These are phyloP conservation scores for Camelina hispida DNA, from an alignment of 345 rosid species.

Conservation along the genomic window DNA sequence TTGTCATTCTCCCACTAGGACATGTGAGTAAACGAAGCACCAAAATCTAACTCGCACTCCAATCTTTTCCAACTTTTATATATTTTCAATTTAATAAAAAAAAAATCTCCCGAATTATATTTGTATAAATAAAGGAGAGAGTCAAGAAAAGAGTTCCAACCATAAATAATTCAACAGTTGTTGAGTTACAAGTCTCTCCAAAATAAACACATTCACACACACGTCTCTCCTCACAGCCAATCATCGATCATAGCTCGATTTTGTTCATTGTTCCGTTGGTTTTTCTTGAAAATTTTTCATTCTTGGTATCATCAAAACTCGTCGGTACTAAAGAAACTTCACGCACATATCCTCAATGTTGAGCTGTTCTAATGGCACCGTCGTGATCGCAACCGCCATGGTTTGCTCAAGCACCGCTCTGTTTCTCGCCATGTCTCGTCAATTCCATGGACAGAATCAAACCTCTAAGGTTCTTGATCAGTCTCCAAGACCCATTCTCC, in stretches of 20 bases:
- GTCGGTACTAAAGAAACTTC: conserved; percentile 9
- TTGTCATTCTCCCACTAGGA: conserved; percentile 21
- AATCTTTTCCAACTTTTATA: conserved; percentile 21
- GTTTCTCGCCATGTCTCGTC: conserved; percentile 67
- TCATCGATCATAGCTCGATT: conserved; percentile 20
- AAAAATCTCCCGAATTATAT: neutral
- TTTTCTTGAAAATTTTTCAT: conserved; percentile 10
- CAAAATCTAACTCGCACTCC: conserved; percentile 6
- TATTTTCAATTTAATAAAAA: neutral
- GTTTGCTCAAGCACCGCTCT: conserved; percentile 79
- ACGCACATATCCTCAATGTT: conserved; percentile 40
- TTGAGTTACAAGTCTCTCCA: conserved; percentile 33
- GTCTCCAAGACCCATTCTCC: conserved; percentile 38
- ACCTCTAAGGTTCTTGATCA: conserved; percentile 37
- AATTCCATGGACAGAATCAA: conserved; percentile 35
- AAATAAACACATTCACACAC: conserved; percentile 24
- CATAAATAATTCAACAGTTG: conserved; percentile 34
- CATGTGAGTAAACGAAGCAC: conserved; percentile 35
- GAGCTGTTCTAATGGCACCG: conserved; percentile 50
- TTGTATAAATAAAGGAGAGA: conserved; percentile 37
- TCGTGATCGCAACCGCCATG: conserved; percentile 83
- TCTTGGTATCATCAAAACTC: neutral
- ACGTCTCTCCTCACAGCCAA: conserved; percentile 39
- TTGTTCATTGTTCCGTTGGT: neutral
- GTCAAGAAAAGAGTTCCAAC: conserved; percentile 32